Evolutionary conservation across 805 yeast genomes (phyloP).

Genomic region (Cyberlindnera euphorbiae): DNA sequence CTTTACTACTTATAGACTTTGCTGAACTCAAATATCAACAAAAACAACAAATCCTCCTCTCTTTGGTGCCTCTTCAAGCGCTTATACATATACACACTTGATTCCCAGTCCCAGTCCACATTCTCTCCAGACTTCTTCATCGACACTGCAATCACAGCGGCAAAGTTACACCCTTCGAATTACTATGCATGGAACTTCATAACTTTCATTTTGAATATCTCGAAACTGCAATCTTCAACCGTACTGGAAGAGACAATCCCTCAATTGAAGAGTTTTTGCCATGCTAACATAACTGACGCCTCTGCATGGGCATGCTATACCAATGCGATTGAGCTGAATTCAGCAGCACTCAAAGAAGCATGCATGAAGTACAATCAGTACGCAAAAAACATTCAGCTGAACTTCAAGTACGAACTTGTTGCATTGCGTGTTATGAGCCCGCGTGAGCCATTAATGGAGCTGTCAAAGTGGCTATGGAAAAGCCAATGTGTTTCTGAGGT

Average conservation of each 20-base stretch:
- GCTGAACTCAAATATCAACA: conserved; percentile 30
- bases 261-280: conserved; percentile 23
- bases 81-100: conserved; percentile 18
- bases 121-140: conserved; percentile 12
- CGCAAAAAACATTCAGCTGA: not conserved
- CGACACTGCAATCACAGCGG: conserved; percentile 25
- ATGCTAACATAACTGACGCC: conserved; percentile 26
- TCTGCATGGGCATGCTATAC: conserved; percentile 32
- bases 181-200: conserved; percentile 38
- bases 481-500: conserved; percentile 15
- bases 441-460: conserved; percentile 7
- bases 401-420: conserved; percentile 1
- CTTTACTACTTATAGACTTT: conserved; percentile 20
- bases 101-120: not conserved
- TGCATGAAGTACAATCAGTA: conserved; percentile 14
- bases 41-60: conserved; percentile 35
- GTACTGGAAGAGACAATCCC: not conserved
- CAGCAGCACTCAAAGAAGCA: conserved; percentile 5
- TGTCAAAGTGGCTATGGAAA: conserved; percentile 23
- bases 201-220: conserved; percentile 28
- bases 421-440: conserved; percentile 8
- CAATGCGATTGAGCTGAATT: conserved; percentile 9
- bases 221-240: conserved; percentile 3
- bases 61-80: conserved; percentile 32
- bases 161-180: conserved; percentile 30